Percentiles rank a stretch among this genome's conserved stretches.
Conservation (phyloP, 2,329 filamentous ascomycete species). For the Trichoderma sp. region DNA sequence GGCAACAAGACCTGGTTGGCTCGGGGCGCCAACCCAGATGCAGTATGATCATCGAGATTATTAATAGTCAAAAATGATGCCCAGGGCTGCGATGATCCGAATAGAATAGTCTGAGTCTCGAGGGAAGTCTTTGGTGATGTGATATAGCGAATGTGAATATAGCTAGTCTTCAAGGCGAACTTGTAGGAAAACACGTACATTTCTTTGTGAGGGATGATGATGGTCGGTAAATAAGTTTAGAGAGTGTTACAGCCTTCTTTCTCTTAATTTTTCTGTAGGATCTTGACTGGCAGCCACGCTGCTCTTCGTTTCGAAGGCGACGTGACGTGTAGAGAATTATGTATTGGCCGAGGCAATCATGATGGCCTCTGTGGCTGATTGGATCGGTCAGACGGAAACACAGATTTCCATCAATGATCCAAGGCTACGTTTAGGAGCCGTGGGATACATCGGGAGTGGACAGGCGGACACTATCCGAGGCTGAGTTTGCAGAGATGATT, state of each 20-base stretch:
- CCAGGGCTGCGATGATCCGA: background rate
- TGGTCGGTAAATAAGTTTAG: background rate
- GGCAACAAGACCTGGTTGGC: background rate
- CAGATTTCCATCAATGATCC: background rate
- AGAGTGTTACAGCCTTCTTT: background rate
- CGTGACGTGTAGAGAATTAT: background rate
- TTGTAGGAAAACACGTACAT: background rate
- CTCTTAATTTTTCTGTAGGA: no score
- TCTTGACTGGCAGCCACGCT: background rate
- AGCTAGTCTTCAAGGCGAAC: background rate
- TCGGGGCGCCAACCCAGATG: background rate
- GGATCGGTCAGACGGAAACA: background rate
- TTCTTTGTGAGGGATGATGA: background rate
- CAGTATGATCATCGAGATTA: background rate
- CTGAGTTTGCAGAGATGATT: background rate
- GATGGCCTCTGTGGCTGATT: no score
- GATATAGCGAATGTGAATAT: background rate
- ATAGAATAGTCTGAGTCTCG: background rate
- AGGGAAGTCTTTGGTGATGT: background rate
- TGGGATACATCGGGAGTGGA: background rate
- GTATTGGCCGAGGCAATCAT: no score
- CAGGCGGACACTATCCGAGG: background rate
- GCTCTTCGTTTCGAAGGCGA: background rate
- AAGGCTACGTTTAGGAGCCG: background rate
- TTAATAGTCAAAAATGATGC: background rate